Evolutionary conservation across 192 early-diverging fungal genomes (phyloP).

Genomic region (Coemansia sp.): DNA sequence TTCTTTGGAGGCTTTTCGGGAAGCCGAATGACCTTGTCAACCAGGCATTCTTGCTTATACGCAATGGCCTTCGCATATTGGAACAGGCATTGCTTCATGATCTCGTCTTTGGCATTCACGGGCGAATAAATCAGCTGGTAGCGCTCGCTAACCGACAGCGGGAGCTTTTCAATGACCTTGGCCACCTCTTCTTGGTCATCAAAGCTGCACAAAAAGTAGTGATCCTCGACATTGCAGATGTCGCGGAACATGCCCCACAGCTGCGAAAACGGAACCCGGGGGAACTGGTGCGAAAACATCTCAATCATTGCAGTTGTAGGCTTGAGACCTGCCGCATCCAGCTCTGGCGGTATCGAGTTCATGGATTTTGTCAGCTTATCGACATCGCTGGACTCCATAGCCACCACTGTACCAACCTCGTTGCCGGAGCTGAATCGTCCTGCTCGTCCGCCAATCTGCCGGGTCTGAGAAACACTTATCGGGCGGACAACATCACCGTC

Average conservation of each 20-base stretch:
- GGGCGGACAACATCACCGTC: constrained; percentile 59
- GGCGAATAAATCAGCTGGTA: constrained; percentile 71
- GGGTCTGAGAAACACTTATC: constrained; percentile 74
- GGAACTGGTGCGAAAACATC: constrained; percentile 68
- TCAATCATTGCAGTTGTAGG: constrained; percentile 75
- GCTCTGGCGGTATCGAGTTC: constrained; percentile 26
- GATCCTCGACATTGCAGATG: constrained; percentile 59
- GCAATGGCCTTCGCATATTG: constrained; percentile 38
- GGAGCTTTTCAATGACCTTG: constrained; percentile 58
- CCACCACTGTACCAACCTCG: constrained; percentile 67
- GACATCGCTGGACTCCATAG: constrained; percentile 34
- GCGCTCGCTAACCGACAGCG: constrained; percentile 63
- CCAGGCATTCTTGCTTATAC: constrained; percentile 24
- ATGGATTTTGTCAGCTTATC: constrained; percentile 20
- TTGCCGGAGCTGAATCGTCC: constrained; percentile 78
- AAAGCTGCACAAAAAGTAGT: constrained; percentile 80
- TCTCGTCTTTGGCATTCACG: constrained; percentile 43
- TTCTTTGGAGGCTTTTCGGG: constrained; percentile 28
- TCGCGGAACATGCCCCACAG: constrained; percentile 77
- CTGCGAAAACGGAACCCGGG: constrained; percentile 57
- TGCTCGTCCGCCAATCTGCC: constrained; percentile 93
- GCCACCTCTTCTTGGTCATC: constrained; percentile 63
- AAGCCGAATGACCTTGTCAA: constrained; percentile 57
- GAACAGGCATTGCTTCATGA: constrained; percentile 12
- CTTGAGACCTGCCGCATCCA: constrained; percentile 65